These are phyloP conservation scores for Quercus tomentella DNA, from an alignment of 331 rosid species.

Conservation along the genomic window DNA sequence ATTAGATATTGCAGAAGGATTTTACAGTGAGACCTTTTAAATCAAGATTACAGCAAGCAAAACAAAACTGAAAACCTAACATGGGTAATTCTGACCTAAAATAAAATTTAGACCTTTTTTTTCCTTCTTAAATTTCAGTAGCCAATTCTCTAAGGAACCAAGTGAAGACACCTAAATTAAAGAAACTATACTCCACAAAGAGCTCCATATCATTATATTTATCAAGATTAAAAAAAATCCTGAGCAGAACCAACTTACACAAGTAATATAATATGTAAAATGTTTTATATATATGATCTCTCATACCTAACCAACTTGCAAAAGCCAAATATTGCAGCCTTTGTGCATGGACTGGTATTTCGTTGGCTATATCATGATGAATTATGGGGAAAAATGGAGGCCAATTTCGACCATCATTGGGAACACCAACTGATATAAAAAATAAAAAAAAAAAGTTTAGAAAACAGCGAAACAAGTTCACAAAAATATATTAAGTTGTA, in stretches of 20 bases:
- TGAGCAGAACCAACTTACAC: not conserved
- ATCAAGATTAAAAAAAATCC: not conserved
- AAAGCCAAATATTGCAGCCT: constrained; percentile 93
- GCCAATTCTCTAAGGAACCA: not conserved
- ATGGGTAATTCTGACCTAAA: no score
- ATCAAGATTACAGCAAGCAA: not conserved
- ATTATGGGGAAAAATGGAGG: constrained; percentile 94
- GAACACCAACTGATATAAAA: constrained; percentile 60
- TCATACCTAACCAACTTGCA: constrained; percentile 96
- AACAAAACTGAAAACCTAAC: not conserved
- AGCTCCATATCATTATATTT: not conserved
- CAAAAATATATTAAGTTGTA: not conserved
- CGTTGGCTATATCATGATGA: constrained; percentile 97
- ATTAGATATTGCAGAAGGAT: not conserved
- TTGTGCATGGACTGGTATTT: constrained; percentile 95
- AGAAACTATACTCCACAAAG: not conserved
- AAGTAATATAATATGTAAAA: constrained; percentile 10
- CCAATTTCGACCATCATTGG: constrained; percentile 88
- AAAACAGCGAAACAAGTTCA: constrained; percentile 7
- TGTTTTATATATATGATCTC: constrained; percentile 11
- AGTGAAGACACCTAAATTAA: not conserved
- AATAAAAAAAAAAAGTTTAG: not conserved
- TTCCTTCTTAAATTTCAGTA: no score
- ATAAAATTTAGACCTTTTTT: no score
- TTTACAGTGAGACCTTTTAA: not conserved